Percentiles rank a stretch among this genome's conserved stretches.
These are phyloP conservation scores for Asterella californica DNA, from an alignment of 225 moss, liverwort and hornwort species.

Conservation along the genomic window DNA sequence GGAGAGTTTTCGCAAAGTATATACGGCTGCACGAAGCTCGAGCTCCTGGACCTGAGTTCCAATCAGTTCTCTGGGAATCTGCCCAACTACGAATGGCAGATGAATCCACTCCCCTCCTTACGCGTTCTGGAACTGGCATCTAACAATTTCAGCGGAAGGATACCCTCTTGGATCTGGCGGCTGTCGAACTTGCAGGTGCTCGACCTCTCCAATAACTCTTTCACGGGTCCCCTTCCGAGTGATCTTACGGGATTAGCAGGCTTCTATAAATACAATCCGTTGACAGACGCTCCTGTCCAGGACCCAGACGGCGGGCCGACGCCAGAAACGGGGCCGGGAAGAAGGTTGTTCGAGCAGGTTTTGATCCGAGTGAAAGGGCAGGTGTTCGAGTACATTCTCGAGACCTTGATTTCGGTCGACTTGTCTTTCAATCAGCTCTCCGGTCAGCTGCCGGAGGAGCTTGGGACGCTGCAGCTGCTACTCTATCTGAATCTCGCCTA, in stretches of 20 bases:
- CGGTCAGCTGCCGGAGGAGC: not conserved
- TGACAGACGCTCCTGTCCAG: not conserved
- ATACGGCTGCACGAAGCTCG: slow-evolving; percentile 20
- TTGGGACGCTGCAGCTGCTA: not conserved
- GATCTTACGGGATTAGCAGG: not conserved
- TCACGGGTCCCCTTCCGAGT: slow-evolving; percentile 40
- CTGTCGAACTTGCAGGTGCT: slow-evolving; percentile 42
- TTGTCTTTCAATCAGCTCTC: slow-evolving; percentile 3
- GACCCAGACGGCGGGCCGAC: not conserved
- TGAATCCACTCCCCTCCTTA: not conserved
- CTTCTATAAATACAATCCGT: not conserved
- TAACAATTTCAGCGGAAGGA: slow-evolving; percentile 42
- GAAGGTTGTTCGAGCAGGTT: not conserved
- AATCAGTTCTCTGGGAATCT: slow-evolving; percentile 38
- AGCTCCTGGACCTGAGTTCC: slow-evolving; percentile 30
- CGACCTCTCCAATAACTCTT: slow-evolving; percentile 45
- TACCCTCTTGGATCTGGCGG: slow-evolving; percentile 40
- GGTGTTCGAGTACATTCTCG: slow-evolving; percentile 6
- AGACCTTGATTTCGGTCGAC: not conserved
- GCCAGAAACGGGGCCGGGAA: not conserved
- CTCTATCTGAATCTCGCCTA: not conserved
- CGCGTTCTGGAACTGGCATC: not conserved
- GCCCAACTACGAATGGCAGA: not conserved
- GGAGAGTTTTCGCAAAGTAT: not conserved
- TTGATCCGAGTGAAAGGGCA: not conserved